Conservation (phyloP, 306 rosid species). For the Alnus rubra region DNA sequence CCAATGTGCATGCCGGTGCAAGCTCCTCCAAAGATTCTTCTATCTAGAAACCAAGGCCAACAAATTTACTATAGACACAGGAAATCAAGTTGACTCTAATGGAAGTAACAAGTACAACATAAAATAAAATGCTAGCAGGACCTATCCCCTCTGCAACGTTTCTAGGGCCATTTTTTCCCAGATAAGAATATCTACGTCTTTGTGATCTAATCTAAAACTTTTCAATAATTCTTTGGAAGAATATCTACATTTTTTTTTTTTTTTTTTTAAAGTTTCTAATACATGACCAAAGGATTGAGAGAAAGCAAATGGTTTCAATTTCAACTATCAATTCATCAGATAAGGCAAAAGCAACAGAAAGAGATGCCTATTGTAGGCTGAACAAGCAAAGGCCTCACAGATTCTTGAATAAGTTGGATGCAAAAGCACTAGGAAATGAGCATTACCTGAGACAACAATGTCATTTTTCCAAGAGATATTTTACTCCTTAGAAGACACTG, state of each 20-base stretch:
- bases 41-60: constrained; percentile 54
- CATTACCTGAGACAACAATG: constrained; percentile 71
- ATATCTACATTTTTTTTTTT: neutral
- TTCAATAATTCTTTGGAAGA: neutral
- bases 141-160: neutral
- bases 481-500: constrained; percentile 79
- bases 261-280: neutral
- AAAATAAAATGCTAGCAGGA: constrained; percentile 8
- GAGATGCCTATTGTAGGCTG: constrained; percentile 1
- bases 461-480: constrained; percentile 73
- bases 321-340: neutral
- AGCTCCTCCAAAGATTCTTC: constrained; percentile 99
- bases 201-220: neutral
- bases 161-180: neutral
- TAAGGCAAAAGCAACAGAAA: neutral
- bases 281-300: neutral
- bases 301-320: neutral
- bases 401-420: neutral
- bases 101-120: neutral
- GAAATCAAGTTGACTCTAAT: neutral
- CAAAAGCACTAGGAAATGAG: constrained; percentile 8
- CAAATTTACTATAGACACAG: neutral
- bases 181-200: neutral
- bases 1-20: constrained; percentile 96
- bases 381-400: constrained; percentile 13